Evolutionary conservation across 2,329 filamentous ascomycete genomes (phyloP).

Genomic region (Trichophyton rubrum): DNA sequence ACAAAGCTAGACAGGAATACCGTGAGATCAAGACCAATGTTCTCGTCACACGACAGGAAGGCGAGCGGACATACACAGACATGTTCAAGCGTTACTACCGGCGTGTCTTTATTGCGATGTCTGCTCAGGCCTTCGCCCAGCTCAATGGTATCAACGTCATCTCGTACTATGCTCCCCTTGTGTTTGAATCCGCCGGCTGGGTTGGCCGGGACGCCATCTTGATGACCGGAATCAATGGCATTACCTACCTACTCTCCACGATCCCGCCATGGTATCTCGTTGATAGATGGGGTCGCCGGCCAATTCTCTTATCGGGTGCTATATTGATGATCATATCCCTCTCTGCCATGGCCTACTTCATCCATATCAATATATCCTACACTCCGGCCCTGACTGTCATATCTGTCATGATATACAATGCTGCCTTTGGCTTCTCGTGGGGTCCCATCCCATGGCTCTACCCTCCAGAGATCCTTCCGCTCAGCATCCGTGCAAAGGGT

Average conservation of each 20-base stretch:
- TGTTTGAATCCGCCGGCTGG: slow-evolving; percentile 97
- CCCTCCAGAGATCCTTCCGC: slow-evolving; percentile 91
- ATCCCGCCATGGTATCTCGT: slow-evolving; percentile 96
- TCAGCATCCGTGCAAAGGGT: slow-evolving; percentile 94
- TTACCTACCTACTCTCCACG: slow-evolving; percentile 82
- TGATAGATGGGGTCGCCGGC: slow-evolving; percentile 76
- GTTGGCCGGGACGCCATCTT: slow-evolving; percentile 76
- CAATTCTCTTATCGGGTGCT: slow-evolving; percentile 81
- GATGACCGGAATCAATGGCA: slow-evolving; percentile 93
- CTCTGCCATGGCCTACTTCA: slow-evolving; percentile 86
- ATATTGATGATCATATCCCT: slow-evolving; percentile 80
- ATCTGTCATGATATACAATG: slow-evolving; percentile 98
- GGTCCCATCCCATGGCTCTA: slow-evolving; percentile 97
- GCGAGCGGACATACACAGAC: slow-evolving; percentile 76
- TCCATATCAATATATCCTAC: slow-evolving; percentile 64
- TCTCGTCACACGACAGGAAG: slow-evolving; percentile 82
- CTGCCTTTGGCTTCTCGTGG: slow-evolving; percentile 94
- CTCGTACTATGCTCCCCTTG: slow-evolving; percentile 92
- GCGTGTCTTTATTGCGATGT: slow-evolving; percentile 97
- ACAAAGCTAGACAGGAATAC: slow-evolving; percentile 88
- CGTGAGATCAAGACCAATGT: slow-evolving; percentile 99
- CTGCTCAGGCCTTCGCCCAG: slow-evolving; percentile 86
- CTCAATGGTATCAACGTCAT: slow-evolving; percentile 99
- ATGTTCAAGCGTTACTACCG: slow-evolving; percentile 92
- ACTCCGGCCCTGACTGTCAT: slow-evolving; percentile 80